A percentile compares a stretch with the other conserved stretches of the same genome.
Evolutionary conservation across 1,139 yeast species (phyloP).

Genomic region (Hemisphaericaspora subhashii): DNA sequence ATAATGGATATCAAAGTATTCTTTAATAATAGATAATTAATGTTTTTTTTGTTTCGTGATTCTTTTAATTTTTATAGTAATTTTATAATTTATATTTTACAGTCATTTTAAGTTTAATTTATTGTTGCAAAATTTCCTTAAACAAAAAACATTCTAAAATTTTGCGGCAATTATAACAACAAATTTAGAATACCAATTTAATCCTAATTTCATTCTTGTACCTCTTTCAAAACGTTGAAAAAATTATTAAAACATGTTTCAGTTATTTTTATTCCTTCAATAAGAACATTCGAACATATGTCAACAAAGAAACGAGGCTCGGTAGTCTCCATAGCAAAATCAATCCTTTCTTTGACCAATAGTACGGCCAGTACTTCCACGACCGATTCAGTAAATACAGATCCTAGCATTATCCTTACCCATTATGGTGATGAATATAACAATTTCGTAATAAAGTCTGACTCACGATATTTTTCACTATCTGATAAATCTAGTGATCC

Average conservation of each 20-base stretch:
- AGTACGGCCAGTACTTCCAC: background rate
- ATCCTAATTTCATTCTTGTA: too few species aligned
- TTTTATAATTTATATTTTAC: background rate
- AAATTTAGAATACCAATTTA: background rate
- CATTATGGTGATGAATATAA: background rate
- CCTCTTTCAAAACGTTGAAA: too few species aligned
- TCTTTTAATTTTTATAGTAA: background rate
- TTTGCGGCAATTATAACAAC: slow-evolving; percentile 1
- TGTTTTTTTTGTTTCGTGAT: background rate
- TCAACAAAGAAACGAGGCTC: background rate
- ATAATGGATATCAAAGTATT: too few species aligned
- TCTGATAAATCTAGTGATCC: background rate
- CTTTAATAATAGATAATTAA: too few species aligned
- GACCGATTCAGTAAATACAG: background rate
- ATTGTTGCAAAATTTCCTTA: background rate
- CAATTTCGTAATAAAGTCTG: background rate
- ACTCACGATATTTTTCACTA: slow-evolving; percentile 4
- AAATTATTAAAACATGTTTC: background rate
- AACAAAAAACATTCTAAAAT: background rate
- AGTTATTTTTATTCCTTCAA: too few species aligned
- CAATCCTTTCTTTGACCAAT: background rate
- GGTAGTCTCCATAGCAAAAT: background rate
- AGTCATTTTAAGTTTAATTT: too few species aligned
- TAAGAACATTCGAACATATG: too few species aligned
- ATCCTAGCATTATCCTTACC: background rate